Conservation (phyloP, 2,329 filamentous ascomycete genomes). For the Penicillium sp. region DNA sequence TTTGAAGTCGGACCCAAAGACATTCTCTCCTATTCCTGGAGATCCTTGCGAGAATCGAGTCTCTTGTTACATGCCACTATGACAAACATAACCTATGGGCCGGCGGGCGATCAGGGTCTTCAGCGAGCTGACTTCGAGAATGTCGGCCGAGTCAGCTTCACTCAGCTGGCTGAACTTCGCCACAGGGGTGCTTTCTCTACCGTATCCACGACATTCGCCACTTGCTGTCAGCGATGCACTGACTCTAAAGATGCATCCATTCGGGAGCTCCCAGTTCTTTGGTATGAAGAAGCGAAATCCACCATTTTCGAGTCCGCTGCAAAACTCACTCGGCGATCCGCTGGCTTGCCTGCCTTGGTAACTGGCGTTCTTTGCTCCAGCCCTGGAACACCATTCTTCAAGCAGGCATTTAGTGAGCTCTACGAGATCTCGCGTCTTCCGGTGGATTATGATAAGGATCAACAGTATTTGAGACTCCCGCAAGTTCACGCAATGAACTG, state of each 20-base stretch:
- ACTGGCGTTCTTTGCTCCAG: slow-evolving; percentile 70
- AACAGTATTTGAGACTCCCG: slow-evolving; percentile 61
- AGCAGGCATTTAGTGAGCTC: slow-evolving; percentile 43
- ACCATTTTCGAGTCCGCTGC: slow-evolving; percentile 75
- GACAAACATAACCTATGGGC: slow-evolving; percentile 53
- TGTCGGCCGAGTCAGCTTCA: slow-evolving; percentile 74
- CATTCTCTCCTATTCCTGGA: slow-evolving; percentile 90
- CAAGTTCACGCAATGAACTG: slow-evolving; percentile 97
- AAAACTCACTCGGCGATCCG: slow-evolving; percentile 82
- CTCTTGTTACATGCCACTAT: slow-evolving; percentile 68
- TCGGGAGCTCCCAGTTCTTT: slow-evolving; percentile 57
- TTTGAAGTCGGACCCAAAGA: slow-evolving; percentile 79
- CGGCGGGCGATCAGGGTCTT: slow-evolving; percentile 46
- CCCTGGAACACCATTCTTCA: slow-evolving; percentile 52
- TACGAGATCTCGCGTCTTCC: slow-evolving; percentile 39
- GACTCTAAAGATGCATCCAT: slow-evolving; percentile 50
- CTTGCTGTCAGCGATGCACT: slow-evolving; percentile 70
- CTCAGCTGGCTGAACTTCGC: slow-evolving; percentile 76
- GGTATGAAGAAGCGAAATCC: slow-evolving; percentile 68
- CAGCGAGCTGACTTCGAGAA: slow-evolving; percentile 59
- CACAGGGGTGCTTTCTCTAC: slow-evolving; percentile 94
- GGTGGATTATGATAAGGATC: slow-evolving; percentile 27
- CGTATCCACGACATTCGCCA: slow-evolving; percentile 81
- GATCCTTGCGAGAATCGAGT: slow-evolving; percentile 91
- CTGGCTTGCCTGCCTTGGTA: slow-evolving; percentile 84